Evolutionary conservation across 1,139 yeast genomes (phyloP).

Genomic region (Yamadazyma dendronema): DNA sequence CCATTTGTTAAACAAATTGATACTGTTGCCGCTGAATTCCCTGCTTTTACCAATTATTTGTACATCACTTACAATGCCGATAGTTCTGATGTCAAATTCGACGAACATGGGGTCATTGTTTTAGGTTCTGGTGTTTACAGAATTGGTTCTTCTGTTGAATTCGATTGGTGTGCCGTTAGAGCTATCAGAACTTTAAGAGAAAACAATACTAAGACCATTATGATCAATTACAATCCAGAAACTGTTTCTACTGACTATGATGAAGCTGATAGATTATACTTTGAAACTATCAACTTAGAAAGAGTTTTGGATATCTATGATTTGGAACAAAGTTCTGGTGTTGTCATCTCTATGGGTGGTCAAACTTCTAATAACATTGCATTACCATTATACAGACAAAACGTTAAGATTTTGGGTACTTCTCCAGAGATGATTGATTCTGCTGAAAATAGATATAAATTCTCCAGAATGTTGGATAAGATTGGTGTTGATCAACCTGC

Average conservation of each 20-base stretch:
- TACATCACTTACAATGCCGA: conserved; percentile 96
- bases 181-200: conserved; percentile 94
- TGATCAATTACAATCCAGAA: conserved; percentile 98
- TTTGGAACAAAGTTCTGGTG: conserved; percentile 88
- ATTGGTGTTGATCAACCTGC: conserved; percentile 99
- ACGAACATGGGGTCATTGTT: conserved; percentile 87
- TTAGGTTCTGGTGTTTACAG: conserved; percentile 94
- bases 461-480: conserved; percentile 94
- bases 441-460: conserved; percentile 97
- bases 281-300: conserved; percentile 93
- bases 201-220: conserved; percentile 84
- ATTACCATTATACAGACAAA: conserved; percentile 87
- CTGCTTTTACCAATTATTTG: conserved; percentile 92
- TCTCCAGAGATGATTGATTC: conserved; percentile 98
- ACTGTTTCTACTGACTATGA: conserved; percentile 98
- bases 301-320: conserved; percentile 95
- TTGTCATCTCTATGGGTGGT: conserved; percentile 97
- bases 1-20: conserved; percentile 98
- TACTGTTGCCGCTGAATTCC: conserved; percentile 99
- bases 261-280: conserved; percentile 96
- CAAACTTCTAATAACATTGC: conserved; percentile 98
- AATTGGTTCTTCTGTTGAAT: conserved; percentile 92
- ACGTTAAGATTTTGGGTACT: conserved; percentile 93
- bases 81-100: conserved; percentile 77
- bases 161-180: conserved; percentile 95